Conservation (phyloP, 164 flowering plant species). For the Malania oleifera region DNA sequence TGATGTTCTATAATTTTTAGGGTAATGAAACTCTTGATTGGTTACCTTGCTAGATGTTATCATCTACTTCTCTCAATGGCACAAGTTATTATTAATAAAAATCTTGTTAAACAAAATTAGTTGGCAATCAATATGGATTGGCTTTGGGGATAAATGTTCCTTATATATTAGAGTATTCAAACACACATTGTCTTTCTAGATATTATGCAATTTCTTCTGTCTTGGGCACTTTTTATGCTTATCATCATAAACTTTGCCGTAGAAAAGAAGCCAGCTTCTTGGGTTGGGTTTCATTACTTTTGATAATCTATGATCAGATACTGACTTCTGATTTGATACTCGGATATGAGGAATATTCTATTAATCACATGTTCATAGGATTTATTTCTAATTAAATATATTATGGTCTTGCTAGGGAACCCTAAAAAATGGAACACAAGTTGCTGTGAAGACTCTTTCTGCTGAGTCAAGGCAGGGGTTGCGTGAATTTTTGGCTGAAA, state of each 20-base stretch:
- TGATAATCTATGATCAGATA: background rate
- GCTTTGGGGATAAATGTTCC: too few relatives aligned
- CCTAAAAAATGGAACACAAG: constrained; percentile 39
- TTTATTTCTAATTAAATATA: background rate
- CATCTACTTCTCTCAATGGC: too few relatives aligned
- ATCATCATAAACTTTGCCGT: background rate
- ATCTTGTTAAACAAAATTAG: too few relatives aligned
- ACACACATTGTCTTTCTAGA: too few relatives aligned
- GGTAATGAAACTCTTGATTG: background rate
- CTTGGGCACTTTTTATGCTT: background rate
- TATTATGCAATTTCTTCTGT: background rate
- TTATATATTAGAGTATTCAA: too few relatives aligned
- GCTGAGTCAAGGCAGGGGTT: constrained; percentile 67
- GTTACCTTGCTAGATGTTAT: background rate
- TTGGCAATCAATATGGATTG: too few relatives aligned
- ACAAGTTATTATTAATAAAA: too few relatives aligned
- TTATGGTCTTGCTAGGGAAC: constrained; percentile 40
- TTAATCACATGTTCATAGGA: background rate
- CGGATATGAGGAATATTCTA: too few relatives aligned
- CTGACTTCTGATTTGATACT: background rate
- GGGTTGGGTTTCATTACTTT: background rate
- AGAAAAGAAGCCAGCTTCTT: background rate
- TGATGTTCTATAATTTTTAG: background rate
- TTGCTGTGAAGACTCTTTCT: constrained; percentile 71
- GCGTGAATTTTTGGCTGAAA: constrained; percentile 67